Evolutionary conservation across 2,329 filamentous ascomycete genomes (phyloP).

Genomic region (Hymenoscyphus salicellus): DNA sequence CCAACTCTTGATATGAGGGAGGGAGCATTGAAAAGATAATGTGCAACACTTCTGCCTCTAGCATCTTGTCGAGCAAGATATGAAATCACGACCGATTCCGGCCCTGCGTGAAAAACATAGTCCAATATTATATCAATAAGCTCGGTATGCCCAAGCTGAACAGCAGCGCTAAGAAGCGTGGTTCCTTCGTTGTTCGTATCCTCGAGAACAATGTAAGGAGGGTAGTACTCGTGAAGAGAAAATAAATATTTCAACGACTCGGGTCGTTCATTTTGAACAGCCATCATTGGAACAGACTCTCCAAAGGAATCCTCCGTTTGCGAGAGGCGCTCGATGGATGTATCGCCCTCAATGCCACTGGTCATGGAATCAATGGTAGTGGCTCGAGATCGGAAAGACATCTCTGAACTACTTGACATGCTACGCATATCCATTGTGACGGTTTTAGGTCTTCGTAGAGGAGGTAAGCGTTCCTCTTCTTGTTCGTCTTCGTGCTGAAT

Average conservation of each 20-base stretch:
- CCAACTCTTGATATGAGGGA: constrained; percentile 75
- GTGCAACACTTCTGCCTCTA: constrained; percentile 84
- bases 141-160: constrained; percentile 75
- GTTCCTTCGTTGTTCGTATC: constrained; percentile 89
- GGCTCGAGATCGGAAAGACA: constrained; percentile 77
- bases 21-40: constrained; percentile 93
- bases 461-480: constrained; percentile 50
- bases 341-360: constrained; percentile 78
- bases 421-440: constrained; percentile 90
- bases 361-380: constrained; percentile 72
- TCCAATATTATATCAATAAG: constrained; percentile 73
- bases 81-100: constrained; percentile 53
- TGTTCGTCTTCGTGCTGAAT: constrained; percentile 47
- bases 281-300: constrained; percentile 87
- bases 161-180: constrained; percentile 82
- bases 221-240: constrained; percentile 72
- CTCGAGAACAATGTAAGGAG: constrained; percentile 66
- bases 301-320: constrained; percentile 69
- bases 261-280: constrained; percentile 68
- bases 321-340: constrained; percentile 73
- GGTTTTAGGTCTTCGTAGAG: constrained; percentile 43
- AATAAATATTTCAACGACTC: constrained; percentile 77
- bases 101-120: constrained; percentile 59
- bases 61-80: constrained; percentile 78
- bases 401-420: constrained; percentile 79